Evolutionary conservation across 257 asterid genomes (phyloP).

Genomic region (Eucommia ulmoides): DNA sequence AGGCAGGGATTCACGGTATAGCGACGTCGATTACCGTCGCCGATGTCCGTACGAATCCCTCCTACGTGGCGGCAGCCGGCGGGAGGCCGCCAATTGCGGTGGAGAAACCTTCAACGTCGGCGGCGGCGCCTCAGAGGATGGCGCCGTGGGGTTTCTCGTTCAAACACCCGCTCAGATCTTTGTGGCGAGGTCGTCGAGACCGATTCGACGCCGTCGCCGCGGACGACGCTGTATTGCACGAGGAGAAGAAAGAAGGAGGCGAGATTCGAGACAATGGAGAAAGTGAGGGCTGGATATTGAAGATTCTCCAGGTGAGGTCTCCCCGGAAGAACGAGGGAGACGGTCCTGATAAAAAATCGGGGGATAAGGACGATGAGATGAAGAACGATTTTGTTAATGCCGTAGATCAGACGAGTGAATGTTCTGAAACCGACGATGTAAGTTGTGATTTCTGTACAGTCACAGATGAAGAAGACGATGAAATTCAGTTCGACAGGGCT

Average conservation of each 20-base stretch:
- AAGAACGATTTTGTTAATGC: conserved; percentile 4
- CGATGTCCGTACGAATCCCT: conserved; percentile 29
- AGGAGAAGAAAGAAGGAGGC: conserved; percentile 27
- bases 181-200: conserved; percentile 46
- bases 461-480: conserved; percentile 23
- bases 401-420: not conserved
- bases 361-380: conserved; percentile 8
- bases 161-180: conserved; percentile 58
- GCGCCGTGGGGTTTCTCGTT: conserved; percentile 71
- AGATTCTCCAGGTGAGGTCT: conserved; percentile 19
- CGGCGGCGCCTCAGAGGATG: conserved; percentile 35
- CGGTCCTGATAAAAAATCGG: conserved; percentile 21
- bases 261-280: conserved; percentile 14
- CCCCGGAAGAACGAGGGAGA: conserved; percentile 31
- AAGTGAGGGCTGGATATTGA: conserved; percentile 44
- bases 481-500: conserved; percentile 42
- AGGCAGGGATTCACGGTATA: conserved; percentile 56
- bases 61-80: conserved; percentile 14
- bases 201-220: conserved; percentile 45
- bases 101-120: conserved; percentile 27
- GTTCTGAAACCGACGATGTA: conserved; percentile 12
- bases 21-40: conserved; percentile 43
- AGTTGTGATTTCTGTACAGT: conserved; percentile 42
- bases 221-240: conserved; percentile 54
- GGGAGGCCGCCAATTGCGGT: conserved; percentile 32